Evolutionary conservation across 2,329 filamentous ascomycete genomes (phyloP).

Genomic region (Aspergillus alliaceus): DNA sequence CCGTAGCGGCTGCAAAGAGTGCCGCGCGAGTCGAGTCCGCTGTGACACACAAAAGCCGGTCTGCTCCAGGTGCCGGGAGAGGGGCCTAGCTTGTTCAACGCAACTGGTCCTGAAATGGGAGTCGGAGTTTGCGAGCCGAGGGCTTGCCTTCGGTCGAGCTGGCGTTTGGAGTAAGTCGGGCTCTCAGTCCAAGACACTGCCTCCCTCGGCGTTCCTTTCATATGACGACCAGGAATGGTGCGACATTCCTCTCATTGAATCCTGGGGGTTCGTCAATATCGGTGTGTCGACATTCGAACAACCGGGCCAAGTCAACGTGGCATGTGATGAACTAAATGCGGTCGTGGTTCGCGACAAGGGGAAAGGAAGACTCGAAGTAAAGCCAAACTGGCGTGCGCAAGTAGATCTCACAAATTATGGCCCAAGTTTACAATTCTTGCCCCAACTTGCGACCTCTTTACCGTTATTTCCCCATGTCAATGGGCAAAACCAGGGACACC

Average conservation of each 20-base stretch:
- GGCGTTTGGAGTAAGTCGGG: constrained; percentile 42
- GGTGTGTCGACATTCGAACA: constrained; percentile 28
- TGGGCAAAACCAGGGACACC: constrained; percentile 27
- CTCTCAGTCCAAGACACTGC: constrained; percentile 15
- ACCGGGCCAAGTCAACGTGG: constrained; percentile 26
- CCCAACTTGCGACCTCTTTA: constrained; percentile 16
- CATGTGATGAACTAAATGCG: constrained; percentile 22
- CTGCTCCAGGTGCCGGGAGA: constrained; percentile 39
- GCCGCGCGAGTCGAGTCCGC: constrained; percentile 41
- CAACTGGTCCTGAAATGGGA: constrained; percentile 41
- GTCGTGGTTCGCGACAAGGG: constrained; percentile 10
- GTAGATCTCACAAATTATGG: background rate
- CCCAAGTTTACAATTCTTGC: background rate
- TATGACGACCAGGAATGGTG: constrained; percentile 29
- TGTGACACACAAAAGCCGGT: constrained; percentile 41
- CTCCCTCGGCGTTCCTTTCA: constrained; percentile 16
- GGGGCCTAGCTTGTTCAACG: constrained; percentile 36
- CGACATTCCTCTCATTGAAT: constrained; percentile 23
- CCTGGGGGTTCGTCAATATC: constrained; percentile 37
- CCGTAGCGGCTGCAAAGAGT: constrained; percentile 43
- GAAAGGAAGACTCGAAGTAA: background rate
- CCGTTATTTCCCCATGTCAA: constrained; percentile 32
- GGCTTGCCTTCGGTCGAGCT: constrained; percentile 44
- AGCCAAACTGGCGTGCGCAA: constrained; percentile 2
- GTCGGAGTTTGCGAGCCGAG: constrained; percentile 41